Percentiles rank a stretch among this genome's conserved stretches.
Evolutionary conservation across 129 eudicot species (phyloP).

Genomic region (Gnaphalium uliginosum): DNA sequence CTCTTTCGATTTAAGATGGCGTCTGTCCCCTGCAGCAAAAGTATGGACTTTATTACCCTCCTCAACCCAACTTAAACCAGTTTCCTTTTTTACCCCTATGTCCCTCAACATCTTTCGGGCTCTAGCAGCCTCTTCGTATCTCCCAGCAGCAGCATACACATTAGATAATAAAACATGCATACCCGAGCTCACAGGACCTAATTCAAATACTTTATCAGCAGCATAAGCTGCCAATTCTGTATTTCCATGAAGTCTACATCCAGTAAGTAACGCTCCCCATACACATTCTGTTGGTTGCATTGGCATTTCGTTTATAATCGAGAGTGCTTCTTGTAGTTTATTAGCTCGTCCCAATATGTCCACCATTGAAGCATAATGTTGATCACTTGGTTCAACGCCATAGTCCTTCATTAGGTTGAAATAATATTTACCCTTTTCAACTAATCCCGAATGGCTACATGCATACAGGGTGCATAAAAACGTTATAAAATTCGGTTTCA

Average conservation of each 20-base stretch:
- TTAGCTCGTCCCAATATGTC: constrained; percentile 88
- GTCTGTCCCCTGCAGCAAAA: constrained; percentile 73
- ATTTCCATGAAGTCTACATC: constrained; percentile 70
- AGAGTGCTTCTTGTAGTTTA: constrained; percentile 66
- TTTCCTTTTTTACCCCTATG: constrained; percentile 81
- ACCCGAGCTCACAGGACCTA: constrained; percentile 71
- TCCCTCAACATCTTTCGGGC: constrained; percentile 80
- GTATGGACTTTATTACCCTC: constrained; percentile 80
- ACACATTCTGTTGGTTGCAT: constrained; percentile 76
- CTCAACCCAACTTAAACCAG: constrained; percentile 97
- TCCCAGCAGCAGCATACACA: constrained; percentile 82
- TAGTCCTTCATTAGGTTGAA: constrained; percentile 64
- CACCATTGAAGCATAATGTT: constrained; percentile 83
- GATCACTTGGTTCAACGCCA: constrained; percentile 68
- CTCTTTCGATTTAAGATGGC: constrained; percentile 46
- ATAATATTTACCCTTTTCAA: constrained; percentile 65
- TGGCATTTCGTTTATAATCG: constrained; percentile 64
- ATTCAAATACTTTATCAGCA: constrained; percentile 75
- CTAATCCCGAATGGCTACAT: constrained; percentile 88
- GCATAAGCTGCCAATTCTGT: constrained; percentile 80
- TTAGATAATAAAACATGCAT: constrained; percentile 63
- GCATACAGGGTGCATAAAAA: constrained; percentile 73
- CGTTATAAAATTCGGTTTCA: constrained; percentile 86
- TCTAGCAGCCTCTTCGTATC: constrained; percentile 78
- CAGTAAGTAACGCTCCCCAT: constrained; percentile 91